Base-by-base conservation (phyloP, 2,329 filamentous ascomycete species). In the Fusarium anguioides region DNA sequence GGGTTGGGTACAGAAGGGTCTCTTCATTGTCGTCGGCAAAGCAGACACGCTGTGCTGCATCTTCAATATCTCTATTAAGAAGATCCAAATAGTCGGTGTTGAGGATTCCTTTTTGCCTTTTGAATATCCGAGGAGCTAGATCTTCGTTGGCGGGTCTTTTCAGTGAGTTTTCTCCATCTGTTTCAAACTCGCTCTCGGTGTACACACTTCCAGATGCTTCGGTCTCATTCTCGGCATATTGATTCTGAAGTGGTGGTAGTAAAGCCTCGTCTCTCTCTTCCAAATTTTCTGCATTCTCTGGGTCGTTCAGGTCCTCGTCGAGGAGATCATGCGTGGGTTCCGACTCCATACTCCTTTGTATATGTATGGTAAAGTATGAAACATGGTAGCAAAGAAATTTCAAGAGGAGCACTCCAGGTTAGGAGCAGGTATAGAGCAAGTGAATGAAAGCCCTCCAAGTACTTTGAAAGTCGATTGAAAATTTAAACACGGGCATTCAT, bases 41-140 rank as follows among this genome's bases (percentile, higher is more conserved):
- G 15, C 78, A 74, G 58, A 78, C 75, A 18, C 76, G 76, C 14
- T 76, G 72, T 0, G 81, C 80, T 14, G 82, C 83, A 67, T 89
- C 84, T n/a, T 82, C 75, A 51, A 90, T 87, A 26, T 87, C 84
- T 21, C 80, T 77, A 66, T 91, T 89, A 27, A 88, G 79, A 2
- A 88, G 72, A 23, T 78, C 75, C 14, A 87, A 73, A 61, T 88
- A 88, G 7, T 76, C 77, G 8, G 66, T 65, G 62, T 83, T 86
- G 57, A 86, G 75, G 4, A 74, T 36, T 6, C 78, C 77, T 54
- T 75, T 82, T 44, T 75, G 76, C 29, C 84, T 80, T 69, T 87
- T 87, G 63, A 82, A 79, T 4, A 81, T 80, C 8, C 70, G 73
- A 24, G 54, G 49, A 24, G 50, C 15, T 59, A 73, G 23, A 7